phyloP scores from a whole-genome alignment of 371 early-diverging fungal genomes.

The Hamiltosporidium magnivora region DNA sequence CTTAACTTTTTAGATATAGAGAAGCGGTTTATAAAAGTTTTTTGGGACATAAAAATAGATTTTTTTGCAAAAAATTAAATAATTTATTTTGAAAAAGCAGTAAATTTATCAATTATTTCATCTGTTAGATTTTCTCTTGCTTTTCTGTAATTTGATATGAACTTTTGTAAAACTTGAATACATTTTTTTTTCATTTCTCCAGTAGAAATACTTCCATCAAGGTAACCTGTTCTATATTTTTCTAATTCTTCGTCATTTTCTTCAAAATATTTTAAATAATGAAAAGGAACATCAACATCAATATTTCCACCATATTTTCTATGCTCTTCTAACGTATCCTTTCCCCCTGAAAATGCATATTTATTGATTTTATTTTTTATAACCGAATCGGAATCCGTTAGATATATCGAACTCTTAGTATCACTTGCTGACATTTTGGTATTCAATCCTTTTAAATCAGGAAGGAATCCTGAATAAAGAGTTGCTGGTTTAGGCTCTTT shows the following conservation, averaged over 20 bases:
- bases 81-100: background rate
- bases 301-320: slow-evolving; percentile 74
- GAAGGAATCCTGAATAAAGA: slow-evolving; percentile 87
- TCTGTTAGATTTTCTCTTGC: slow-evolving; percentile 57
- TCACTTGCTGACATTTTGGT: slow-evolving; percentile 94
- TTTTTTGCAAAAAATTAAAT: no score
- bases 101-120: slow-evolving; percentile 16
- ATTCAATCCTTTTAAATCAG: slow-evolving; percentile 68
- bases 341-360: slow-evolving; percentile 89
- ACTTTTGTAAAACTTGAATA: slow-evolving; percentile 68
- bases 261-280: slow-evolving; percentile 84
- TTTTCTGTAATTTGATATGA: slow-evolving; percentile 70
- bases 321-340: slow-evolving; percentile 78
- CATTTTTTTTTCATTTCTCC: slow-evolving; percentile 81
- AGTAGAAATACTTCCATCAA: slow-evolving; percentile 71
- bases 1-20: no score
- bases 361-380: slow-evolving; percentile 96
- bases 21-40: no score
- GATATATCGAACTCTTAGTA: slow-evolving; percentile 76
- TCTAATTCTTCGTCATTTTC: slow-evolving; percentile 81
- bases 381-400: slow-evolving; percentile 75
- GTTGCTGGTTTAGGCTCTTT: slow-evolving; percentile 87
- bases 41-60: no score
- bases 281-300: slow-evolving; percentile 88
- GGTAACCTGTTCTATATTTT: slow-evolving; percentile 60